Evolutionary conservation across 2,329 filamentous ascomycete species (phyloP), one percentile per base, ranked within the genome.

Genomic region (Cladosporium sp.): DNA sequence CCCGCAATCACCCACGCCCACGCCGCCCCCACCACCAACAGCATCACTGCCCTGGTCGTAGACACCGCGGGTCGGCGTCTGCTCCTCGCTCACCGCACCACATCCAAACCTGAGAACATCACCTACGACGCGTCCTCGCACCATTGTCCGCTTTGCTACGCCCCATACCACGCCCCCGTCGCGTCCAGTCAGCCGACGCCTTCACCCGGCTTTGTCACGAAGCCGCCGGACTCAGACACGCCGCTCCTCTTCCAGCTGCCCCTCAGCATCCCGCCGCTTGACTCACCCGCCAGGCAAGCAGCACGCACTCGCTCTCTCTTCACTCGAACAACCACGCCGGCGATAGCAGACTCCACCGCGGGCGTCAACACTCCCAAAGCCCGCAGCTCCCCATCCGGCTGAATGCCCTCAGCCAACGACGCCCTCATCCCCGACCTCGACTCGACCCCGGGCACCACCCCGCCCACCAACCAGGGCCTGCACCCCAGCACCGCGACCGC

Each of bases 351-450:
- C 38, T 41, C 38, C 38, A 41, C 13, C 38, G 14, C 38, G 3
- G 11, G 13, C 38, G 9, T 9, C 44, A 33, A 16, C 16, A 18
- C 8, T 34, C 19, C 41, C 16, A 9, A 43, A 31, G 41, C 41
- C 35, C 11, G 16, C 38, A 49, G 28, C 46, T 13, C 37, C 37
- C 34, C 43, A 52, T 42, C 49, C 49, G 41, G 51, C 55, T 58
- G 53, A 46, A 59, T 58, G 59, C 57, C 58, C 54, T 46, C 52
- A 55, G 54, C 54, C 53, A 46, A 57, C 52, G 56, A 57, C 46
- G 11, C 48, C 44, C 52, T 61, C 46, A 58, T 57, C 54, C 54
- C 56, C 54, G 58, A 58, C 49, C 58, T 64, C 54, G 61, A 66
- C 57, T 58, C 56, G 54, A 58, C 54, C 56, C 60, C 52, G 45